These are phyloP conservation scores for Dendrocalamus sinicus DNA, from an alignment of 176 grass and related monocot species.

Conservation along the genomic window DNA sequence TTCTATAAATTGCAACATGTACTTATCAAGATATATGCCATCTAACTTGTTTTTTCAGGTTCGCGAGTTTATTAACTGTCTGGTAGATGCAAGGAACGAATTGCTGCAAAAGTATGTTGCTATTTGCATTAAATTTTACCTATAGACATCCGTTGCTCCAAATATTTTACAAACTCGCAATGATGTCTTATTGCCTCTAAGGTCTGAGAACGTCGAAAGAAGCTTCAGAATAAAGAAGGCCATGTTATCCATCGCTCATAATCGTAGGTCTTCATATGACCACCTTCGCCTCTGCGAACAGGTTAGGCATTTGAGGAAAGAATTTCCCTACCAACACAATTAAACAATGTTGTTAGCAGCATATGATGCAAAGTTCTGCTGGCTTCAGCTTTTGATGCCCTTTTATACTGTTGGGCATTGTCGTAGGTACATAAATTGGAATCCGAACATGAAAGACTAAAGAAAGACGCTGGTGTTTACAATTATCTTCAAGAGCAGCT, in stretches of 20 bases:
- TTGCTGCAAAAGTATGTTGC: slow-evolving; percentile 71
- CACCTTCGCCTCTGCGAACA: slow-evolving; percentile 78
- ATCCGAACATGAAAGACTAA: slow-evolving; percentile 71
- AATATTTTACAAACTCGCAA: slow-evolving; percentile 9
- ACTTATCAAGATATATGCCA: slow-evolving; percentile 16
- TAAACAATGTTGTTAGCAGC: not conserved
- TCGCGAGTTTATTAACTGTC: slow-evolving; percentile 68
- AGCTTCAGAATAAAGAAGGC: slow-evolving; percentile 97
- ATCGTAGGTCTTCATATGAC: slow-evolving; percentile 71
- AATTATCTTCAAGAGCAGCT: slow-evolving; percentile 74
- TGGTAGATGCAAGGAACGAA: slow-evolving; percentile 86
- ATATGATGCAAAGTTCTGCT: not conserved
- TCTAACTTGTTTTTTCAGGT: slow-evolving; percentile 62
- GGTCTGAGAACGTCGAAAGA: slow-evolving; percentile 68
- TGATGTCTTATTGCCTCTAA: slow-evolving; percentile 41
- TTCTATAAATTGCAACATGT: not conserved
- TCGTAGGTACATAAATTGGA: slow-evolving; percentile 78
- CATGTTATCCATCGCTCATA: slow-evolving; percentile 63
- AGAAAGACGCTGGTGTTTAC: slow-evolving; percentile 77
- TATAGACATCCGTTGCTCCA: slow-evolving; percentile 1
- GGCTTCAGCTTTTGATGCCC: not conserved
- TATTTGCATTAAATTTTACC: slow-evolving; percentile 41
- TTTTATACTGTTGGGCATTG: not conserved
- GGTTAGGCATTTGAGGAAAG: slow-evolving; percentile 44
- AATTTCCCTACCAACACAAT: not conserved